These are phyloP conservation scores for Galerina marginata DNA, from an alignment of 768 basidiomycete genomes.

Conservation along the genomic window DNA sequence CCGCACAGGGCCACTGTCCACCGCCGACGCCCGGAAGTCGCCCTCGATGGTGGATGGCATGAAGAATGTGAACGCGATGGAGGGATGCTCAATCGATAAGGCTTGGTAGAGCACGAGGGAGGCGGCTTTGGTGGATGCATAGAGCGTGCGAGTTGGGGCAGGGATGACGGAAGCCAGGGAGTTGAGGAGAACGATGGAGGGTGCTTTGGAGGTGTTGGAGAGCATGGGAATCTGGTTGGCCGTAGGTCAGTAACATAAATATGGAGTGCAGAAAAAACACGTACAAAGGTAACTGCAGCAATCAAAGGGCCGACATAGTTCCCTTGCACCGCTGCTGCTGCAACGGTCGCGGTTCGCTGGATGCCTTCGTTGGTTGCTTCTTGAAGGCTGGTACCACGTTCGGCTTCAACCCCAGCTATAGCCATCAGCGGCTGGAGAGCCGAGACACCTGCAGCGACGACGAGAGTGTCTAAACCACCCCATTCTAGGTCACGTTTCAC, in stretches of 20 bases:
- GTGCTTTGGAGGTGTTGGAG: conserved; percentile 61
- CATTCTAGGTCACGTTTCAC: conserved; percentile 55
- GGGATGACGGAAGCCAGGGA: conserved; percentile 81
- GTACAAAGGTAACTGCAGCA: conserved; percentile 73
- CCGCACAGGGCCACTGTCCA: conserved; percentile 56
- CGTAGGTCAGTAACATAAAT: neutral
- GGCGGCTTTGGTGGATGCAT: conserved; percentile 84
- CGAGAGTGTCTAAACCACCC: conserved; percentile 81
- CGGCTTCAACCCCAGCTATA: conserved; percentile 60
- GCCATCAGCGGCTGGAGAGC: conserved; percentile 78
- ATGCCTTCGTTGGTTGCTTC: conserved; percentile 61
- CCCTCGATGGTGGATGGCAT: conserved; percentile 79
- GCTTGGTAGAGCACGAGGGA: conserved; percentile 79
- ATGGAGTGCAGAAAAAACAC: neutral
- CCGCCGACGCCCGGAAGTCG: conserved; percentile 79
- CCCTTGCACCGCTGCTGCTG: conserved; percentile 57
- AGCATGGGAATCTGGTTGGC: conserved; percentile 75
- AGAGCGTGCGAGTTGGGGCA: conserved; percentile 84
- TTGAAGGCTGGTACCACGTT: conserved; percentile 34
- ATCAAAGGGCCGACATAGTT: conserved; percentile 78
- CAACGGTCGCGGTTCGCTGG: conserved; percentile 59
- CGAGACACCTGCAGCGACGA: conserved; percentile 85
- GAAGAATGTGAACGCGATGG: conserved; percentile 63
- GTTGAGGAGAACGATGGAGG: conserved; percentile 80
- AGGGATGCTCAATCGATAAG: conserved; percentile 80